phyloP scores from a whole-genome alignment of 2,329 filamentous ascomycete genomes.

The Sclerotinia glacialis region DNA sequence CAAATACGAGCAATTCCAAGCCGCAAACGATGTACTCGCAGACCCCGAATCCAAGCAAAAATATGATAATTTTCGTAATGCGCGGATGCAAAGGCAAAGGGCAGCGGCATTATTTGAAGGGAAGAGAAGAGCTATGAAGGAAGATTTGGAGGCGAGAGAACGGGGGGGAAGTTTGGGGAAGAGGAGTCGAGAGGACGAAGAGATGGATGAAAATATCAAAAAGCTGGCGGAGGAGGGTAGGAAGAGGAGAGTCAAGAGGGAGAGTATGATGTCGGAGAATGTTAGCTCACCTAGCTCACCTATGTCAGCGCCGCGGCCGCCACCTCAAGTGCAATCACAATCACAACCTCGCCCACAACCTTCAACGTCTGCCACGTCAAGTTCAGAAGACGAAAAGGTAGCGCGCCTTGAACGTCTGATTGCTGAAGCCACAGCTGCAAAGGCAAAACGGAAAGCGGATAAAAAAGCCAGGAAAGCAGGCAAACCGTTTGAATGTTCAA shows the following conservation, averaged over 20 bases:
- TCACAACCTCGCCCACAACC: not conserved
- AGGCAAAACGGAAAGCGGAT: constrained; percentile 39
- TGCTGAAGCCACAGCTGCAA: constrained; percentile 44
- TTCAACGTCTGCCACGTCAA: not conserved
- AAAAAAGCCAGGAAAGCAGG: constrained; percentile 43
- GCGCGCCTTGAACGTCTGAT: constrained; percentile 47
- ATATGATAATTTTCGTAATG: constrained; percentile 75
- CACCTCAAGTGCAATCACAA: constrained; percentile 22
- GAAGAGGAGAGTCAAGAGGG: constrained; percentile 49
- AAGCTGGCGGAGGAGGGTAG: constrained; percentile 53
- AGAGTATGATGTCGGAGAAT: constrained; percentile 41
- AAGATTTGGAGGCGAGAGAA: constrained; percentile 81
- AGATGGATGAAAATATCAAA: constrained; percentile 52
- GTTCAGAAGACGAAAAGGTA: constrained; percentile 44
- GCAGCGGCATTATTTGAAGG: constrained; percentile 73
- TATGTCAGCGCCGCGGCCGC: constrained; percentile 12
- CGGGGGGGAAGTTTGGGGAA: constrained; percentile 53
- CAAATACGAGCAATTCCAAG: constrained; percentile 81
- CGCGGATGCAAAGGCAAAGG: constrained; percentile 64
- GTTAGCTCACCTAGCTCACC: constrained; percentile 23
- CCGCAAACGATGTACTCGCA: constrained; percentile 79
- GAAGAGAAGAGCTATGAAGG: constrained; percentile 71
- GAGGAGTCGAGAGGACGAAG: constrained; percentile 51
- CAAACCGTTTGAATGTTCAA: constrained; percentile 33
- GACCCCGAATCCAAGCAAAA: constrained; percentile 67